A percentile compares a stretch with the other conserved stretches of the same genome.
These are phyloP conservation scores for Sistotremastrum suecicum DNA, from an alignment of 768 basidiomycete species.

Conservation along the genomic window DNA sequence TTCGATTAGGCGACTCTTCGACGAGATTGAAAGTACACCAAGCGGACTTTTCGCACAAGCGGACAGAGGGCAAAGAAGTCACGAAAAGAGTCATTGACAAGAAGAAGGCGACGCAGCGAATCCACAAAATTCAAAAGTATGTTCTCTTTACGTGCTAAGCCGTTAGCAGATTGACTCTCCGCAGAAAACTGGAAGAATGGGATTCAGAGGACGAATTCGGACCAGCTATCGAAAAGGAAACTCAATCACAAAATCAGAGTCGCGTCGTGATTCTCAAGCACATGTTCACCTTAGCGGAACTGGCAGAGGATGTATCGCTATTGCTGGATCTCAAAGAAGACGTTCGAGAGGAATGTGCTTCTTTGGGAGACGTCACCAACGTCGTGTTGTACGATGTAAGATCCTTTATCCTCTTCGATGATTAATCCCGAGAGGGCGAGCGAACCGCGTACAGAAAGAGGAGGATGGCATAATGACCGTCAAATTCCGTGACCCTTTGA, in stretches of 20 bases:
- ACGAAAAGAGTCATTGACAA: conserved; percentile 58
- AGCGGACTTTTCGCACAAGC: conserved; percentile 71
- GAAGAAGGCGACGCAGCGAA: conserved; percentile 58
- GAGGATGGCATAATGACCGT: conserved; percentile 90
- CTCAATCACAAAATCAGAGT: conserved; percentile 36
- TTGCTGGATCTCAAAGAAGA: conserved; percentile 92
- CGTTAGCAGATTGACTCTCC: neutral
- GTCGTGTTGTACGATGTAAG: conserved; percentile 90
- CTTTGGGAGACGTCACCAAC: conserved; percentile 88
- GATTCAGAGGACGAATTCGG: conserved; percentile 89
- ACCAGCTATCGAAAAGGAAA: conserved; percentile 41
- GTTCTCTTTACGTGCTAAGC: conserved; percentile 10
- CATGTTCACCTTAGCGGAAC: conserved; percentile 83
- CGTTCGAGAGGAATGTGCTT: conserved; percentile 84
- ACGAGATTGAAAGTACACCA: conserved; percentile 61
- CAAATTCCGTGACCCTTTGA: conserved; percentile 85
- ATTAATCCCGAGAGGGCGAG: neutral
- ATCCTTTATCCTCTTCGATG: conserved; percentile 8
- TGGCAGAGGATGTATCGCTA: conserved; percentile 73
- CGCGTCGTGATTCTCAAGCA: conserved; percentile 88
- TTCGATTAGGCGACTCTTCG: conserved; percentile 65
- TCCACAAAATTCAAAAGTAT: conserved; percentile 82
- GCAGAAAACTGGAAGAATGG: conserved; percentile 88
- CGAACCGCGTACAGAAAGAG: conserved; percentile 50
- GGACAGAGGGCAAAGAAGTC: conserved; percentile 25